Evolutionary conservation across 2,329 filamentous ascomycete species (phyloP).

Genomic region (Intubia oerlemansii): DNA sequence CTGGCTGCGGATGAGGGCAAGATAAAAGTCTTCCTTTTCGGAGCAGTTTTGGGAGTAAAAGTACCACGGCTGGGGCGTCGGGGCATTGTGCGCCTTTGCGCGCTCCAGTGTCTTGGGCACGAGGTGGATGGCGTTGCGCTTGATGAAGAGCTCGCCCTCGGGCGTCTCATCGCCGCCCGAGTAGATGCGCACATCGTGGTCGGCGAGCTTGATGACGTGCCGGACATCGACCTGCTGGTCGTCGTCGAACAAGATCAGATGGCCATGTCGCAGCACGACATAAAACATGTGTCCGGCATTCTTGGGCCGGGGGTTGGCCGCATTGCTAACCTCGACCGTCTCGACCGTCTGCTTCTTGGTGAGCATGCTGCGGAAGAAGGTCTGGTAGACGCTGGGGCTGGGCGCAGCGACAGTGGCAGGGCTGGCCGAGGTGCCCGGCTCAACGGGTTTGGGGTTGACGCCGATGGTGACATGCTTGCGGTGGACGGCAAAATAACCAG

Average conservation of each 20-base stretch:
- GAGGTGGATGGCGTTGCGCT: conserved; percentile 72
- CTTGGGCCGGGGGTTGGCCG: conserved; percentile 30
- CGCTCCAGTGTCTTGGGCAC: conserved; percentile 33
- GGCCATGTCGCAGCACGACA: conserved; percentile 80
- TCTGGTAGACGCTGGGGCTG: conserved; percentile 89
- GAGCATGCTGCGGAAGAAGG: conserved; percentile 93
- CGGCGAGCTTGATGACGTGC: conserved; percentile 80
- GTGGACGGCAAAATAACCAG: conserved; percentile 88
- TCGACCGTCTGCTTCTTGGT: conserved; percentile 41
- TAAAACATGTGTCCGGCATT: conserved; percentile 78
- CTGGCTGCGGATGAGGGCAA: conserved; percentile 71
- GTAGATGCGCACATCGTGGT: conserved; percentile 71
- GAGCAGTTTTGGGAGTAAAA: conserved; percentile 90
- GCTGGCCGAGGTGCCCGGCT: conserved; percentile 52
- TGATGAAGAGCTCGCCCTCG: conserved; percentile 90
- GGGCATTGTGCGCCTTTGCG: conserved; percentile 28
- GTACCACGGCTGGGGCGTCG: conserved; percentile 63
- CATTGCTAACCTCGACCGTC: conserved; percentile 22
- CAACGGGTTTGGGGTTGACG: conserved; percentile 80
- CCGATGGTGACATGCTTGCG: conserved; percentile 82
- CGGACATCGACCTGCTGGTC: conserved; percentile 87
- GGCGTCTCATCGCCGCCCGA: conserved; percentile 52
- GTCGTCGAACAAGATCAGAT: conserved; percentile 95
- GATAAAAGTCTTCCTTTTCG: conserved; percentile 97
- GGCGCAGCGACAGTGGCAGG: conserved; percentile 52